A percentile compares a stretch with the other conserved stretches of the same genome.
Evolutionary conservation across 108 stramenopile genomes (phyloP).

Genomic region (Nitzschia sp.): DNA sequence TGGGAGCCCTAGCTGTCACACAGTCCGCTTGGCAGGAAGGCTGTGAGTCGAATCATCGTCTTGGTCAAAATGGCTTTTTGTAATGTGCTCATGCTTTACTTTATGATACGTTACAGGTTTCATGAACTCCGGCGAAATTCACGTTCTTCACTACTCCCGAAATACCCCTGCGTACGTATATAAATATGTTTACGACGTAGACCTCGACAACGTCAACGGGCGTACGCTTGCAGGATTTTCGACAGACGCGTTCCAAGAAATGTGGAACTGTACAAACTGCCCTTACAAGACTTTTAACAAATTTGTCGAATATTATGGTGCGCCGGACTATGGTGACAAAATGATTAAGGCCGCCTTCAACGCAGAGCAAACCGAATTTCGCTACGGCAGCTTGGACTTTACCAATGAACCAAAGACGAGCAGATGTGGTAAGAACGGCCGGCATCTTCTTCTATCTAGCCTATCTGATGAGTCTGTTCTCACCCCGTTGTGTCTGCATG

Average conservation of each 20-base stretch:
- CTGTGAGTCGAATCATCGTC: constrained; percentile 27
- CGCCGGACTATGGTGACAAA: constrained; percentile 46
- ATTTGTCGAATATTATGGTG: constrained; percentile 58
- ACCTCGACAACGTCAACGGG: constrained; percentile 44
- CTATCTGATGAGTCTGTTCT: neutral
- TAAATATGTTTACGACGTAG: constrained; percentile 44
- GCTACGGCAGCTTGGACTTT: constrained; percentile 57
- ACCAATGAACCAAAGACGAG: constrained; percentile 23
- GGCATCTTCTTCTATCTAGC: neutral
- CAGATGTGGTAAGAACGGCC: constrained; percentile 18
- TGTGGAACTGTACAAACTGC: constrained; percentile 34
- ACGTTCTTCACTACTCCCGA: constrained; percentile 1
- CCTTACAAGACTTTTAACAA: constrained; percentile 32
- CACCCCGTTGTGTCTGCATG: too few relatives aligned
- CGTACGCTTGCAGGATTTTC: constrained; percentile 51
- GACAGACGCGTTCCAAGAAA: constrained; percentile 40
- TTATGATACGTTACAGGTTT: constrained; percentile 6
- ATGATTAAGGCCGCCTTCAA: constrained; percentile 59
- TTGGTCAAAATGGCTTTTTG: neutral
- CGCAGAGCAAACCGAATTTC: constrained; percentile 40
- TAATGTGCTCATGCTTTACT: neutral
- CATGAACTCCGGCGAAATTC: constrained; percentile 6
- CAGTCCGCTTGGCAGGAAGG: constrained; percentile 17
- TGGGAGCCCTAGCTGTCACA: constrained; percentile 45
- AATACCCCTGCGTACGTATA: constrained; percentile 7